Percentiles rank a stretch among this genome's conserved stretches.
Conservation (phyloP, 139 green algal species). For the Closterium sp. region DNA sequence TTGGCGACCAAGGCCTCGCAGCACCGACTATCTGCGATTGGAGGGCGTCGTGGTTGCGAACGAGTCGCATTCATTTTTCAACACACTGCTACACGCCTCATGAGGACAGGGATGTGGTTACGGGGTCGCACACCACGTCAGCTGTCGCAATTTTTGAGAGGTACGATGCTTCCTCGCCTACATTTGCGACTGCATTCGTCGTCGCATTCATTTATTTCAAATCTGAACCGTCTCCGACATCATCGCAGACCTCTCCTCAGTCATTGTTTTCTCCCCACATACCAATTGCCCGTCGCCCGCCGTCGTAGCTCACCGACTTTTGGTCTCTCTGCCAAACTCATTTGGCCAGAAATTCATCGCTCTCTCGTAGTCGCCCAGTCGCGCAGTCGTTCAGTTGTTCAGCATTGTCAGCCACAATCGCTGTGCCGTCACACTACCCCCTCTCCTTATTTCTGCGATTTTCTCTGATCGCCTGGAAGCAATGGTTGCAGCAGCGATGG, state of each 20-base stretch:
- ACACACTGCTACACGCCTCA: not conserved
- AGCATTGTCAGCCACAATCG: not conserved
- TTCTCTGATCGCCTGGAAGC: not conserved
- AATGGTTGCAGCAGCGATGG: not conserved
- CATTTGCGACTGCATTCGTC: not conserved
- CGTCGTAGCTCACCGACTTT: not conserved
- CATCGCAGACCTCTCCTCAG: not conserved
- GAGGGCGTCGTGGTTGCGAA: not conserved
- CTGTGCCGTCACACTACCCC: not conserved
- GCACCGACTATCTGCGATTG: not conserved
- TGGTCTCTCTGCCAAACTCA: no score
- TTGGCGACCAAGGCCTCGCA: not conserved
- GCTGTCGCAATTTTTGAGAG: not conserved
- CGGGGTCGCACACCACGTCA: not conserved
- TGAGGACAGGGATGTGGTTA: not conserved
- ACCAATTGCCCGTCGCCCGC: not conserved
- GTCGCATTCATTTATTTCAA: not conserved
- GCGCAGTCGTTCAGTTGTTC: not conserved
- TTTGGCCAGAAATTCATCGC: no score
- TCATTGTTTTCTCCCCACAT: no score
- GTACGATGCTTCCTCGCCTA: not conserved
- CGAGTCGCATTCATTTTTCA: not conserved
- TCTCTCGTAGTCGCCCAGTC: not conserved
- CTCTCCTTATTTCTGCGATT: not conserved
- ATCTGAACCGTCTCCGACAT: not conserved